Evolutionary conservation across 73 alveolate species (phyloP).

Genomic region (Uronychia setigera): DNA sequence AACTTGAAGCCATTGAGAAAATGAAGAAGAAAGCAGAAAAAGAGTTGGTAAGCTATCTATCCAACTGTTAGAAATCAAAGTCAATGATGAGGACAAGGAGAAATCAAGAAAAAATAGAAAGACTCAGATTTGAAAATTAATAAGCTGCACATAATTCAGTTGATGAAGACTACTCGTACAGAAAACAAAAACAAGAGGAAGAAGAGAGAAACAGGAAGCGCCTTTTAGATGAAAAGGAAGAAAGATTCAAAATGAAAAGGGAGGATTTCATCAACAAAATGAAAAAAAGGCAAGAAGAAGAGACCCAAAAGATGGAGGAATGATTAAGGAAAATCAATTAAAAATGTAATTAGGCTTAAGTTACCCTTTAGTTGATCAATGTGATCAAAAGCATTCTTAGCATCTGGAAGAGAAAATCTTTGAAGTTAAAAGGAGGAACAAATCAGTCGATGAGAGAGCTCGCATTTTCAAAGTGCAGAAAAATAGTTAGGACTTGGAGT

Average conservation of each 20-base stretch:
- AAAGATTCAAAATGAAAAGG: not conserved
- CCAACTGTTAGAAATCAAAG: not conserved
- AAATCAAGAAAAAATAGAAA: not conserved
- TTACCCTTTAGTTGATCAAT: too few relatives aligned
- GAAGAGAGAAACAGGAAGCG: not conserved
- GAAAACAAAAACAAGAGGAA: not conserved
- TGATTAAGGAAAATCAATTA: not conserved
- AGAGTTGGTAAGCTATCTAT: not conserved
- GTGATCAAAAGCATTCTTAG: not conserved
- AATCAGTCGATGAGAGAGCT: not conserved
- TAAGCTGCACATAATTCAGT: not conserved
- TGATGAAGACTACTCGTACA: not conserved
- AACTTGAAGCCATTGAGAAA: not conserved
- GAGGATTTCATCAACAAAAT: not conserved
- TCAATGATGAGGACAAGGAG: not conserved
- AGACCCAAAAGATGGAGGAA: not conserved
- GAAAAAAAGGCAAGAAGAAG: not conserved
- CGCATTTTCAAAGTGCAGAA: not conserved
- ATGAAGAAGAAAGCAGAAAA: not conserved
- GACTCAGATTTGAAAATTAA: not conserved
- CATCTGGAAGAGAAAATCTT: not conserved
- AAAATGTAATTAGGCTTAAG: not conserved
- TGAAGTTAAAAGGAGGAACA: not conserved
- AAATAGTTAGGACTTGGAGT: not conserved
- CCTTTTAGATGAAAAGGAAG: not conserved